Percentiles rank a stretch among this genome's conserved stretches.
phyloP scores from a whole-genome alignment of 768 basidiomycete species.

The Macrolepiota albuminosa region DNA sequence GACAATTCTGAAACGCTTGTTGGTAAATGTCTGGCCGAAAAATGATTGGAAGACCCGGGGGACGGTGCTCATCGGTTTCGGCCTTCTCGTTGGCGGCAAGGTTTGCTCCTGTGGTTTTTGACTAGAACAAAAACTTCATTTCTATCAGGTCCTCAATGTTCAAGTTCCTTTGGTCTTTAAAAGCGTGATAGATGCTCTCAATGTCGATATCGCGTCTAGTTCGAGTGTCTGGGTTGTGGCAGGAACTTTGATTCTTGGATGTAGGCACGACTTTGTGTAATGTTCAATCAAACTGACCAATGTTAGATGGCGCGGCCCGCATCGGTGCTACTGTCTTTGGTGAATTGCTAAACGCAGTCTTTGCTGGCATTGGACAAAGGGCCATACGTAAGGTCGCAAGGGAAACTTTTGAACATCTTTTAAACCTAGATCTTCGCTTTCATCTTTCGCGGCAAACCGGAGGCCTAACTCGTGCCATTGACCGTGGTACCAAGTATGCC shows the following conservation, averaged over 20 bases:
- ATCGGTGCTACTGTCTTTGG: slow-evolving; percentile 87
- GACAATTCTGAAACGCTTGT: slow-evolving; percentile 77
- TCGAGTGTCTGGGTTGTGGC: slow-evolving; percentile 89
- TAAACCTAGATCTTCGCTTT: slow-evolving; percentile 88
- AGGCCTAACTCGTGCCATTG: slow-evolving; percentile 93
- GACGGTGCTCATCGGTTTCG: slow-evolving; percentile 80
- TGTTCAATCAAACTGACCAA: slow-evolving; percentile 1
- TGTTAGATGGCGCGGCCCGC: slow-evolving; percentile 82
- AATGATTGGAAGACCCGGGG: slow-evolving; percentile 77
- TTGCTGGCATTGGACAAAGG: slow-evolving; percentile 91
- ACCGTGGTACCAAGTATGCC: slow-evolving; percentile 90
- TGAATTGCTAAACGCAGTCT: slow-evolving; percentile 92
- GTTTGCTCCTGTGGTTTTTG: slow-evolving; percentile 34
- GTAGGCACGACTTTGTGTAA: slow-evolving; percentile 43
- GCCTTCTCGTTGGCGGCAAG: slow-evolving; percentile 80
- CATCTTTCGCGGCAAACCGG: slow-evolving; percentile 94
- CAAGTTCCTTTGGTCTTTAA: slow-evolving; percentile 99
- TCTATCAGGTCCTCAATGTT: slow-evolving; percentile 78
- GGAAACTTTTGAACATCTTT: slow-evolving; percentile 92
- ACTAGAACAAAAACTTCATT: not conserved
- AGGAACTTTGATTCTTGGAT: slow-evolving; percentile 87
- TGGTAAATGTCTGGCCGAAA: slow-evolving; percentile 90
- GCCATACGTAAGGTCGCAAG: slow-evolving; percentile 93
- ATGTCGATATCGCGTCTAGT: slow-evolving; percentile 67
- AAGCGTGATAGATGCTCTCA: slow-evolving; percentile 81